Percentiles rank a stretch among this genome's conserved stretches.
phyloP scores from a whole-genome alignment of 306 rosid species.

The Sindora glabra region DNA sequence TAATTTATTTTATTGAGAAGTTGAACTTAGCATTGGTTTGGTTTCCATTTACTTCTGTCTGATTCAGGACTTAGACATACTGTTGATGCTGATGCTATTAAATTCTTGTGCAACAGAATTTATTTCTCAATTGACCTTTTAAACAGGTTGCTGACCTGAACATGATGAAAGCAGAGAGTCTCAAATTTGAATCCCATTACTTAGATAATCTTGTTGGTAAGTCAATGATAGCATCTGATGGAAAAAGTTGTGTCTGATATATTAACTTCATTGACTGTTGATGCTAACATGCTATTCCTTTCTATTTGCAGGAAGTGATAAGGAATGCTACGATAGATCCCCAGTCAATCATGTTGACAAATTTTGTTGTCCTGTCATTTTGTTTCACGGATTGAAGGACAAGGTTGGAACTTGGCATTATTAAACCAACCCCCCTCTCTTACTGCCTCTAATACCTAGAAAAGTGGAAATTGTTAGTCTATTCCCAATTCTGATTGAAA shows the following conservation, averaged over 20 bases:
- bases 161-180: slow-evolving; percentile 67
- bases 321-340: slow-evolving; percentile 57
- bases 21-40: too few relatives aligned
- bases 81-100: background rate
- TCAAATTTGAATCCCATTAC: slow-evolving; percentile 86
- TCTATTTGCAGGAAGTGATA: slow-evolving; percentile 55
- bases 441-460: background rate
- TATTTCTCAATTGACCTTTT: slow-evolving; percentile 6
- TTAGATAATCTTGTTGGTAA: slow-evolving; percentile 72
- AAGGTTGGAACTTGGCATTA: slow-evolving; percentile 49
- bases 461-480: background rate
- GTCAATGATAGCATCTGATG: slow-evolving; percentile 13
- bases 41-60: too few relatives aligned
- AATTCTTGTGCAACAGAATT: slow-evolving; percentile 4
- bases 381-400: slow-evolving; percentile 94
- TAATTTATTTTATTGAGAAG: too few relatives aligned
- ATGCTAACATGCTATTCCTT: slow-evolving; percentile 15
- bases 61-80: background rate
- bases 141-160: slow-evolving; percentile 75
- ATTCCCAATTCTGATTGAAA: background rate
- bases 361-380: slow-evolving; percentile 79
- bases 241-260: background rate
- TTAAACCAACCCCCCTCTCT: background rate
- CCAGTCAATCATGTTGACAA: slow-evolving; percentile 73
- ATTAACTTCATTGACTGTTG: background rate